phyloP scores from a whole-genome alignment of 192 early-diverging fungal genomes.

The Backusella circina region DNA sequence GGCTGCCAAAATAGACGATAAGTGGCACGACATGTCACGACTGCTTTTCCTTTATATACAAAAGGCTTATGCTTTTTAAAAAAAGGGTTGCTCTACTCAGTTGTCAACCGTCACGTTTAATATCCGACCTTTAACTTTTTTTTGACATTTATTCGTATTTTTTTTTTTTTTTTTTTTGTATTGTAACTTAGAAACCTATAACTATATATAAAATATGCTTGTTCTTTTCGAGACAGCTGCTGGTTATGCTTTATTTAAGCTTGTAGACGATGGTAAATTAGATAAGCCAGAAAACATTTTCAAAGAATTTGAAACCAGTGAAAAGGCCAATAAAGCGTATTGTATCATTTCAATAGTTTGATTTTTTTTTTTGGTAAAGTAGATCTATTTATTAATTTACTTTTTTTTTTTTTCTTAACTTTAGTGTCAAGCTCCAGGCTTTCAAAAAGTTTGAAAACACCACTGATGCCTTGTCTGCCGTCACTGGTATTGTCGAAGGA shows the following conservation, averaged over 20 bases:
- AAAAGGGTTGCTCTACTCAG: neutral
- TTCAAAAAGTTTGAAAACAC: slow-evolving; percentile 99
- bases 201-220: slow-evolving; percentile 56
- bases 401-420: neutral
- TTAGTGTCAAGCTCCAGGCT: slow-evolving; percentile 86
- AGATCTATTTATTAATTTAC: neutral
- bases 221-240: slow-evolving; percentile 97
- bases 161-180: slow-evolving; percentile 6
- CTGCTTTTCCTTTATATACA: neutral
- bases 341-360: slow-evolving; percentile 21
- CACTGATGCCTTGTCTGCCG: slow-evolving; percentile 92
- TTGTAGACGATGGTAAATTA: slow-evolving; percentile 87
- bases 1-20: neutral
- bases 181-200: neutral
- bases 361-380: neutral
- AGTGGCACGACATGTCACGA: neutral
- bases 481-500: slow-evolving; percentile 95
- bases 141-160: too few species aligned
- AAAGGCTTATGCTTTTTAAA: neutral
- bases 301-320: slow-evolving; percentile 87
- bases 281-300: slow-evolving; percentile 81
- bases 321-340: slow-evolving; percentile 84
- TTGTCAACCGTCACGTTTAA: neutral
- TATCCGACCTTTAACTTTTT: slow-evolving; percentile 5
- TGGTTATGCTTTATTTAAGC: slow-evolving; percentile 96